These are phyloP conservation scores for Entomortierella beljakovae DNA, from an alignment of 192 early-diverging fungal species.

Conservation along the genomic window DNA sequence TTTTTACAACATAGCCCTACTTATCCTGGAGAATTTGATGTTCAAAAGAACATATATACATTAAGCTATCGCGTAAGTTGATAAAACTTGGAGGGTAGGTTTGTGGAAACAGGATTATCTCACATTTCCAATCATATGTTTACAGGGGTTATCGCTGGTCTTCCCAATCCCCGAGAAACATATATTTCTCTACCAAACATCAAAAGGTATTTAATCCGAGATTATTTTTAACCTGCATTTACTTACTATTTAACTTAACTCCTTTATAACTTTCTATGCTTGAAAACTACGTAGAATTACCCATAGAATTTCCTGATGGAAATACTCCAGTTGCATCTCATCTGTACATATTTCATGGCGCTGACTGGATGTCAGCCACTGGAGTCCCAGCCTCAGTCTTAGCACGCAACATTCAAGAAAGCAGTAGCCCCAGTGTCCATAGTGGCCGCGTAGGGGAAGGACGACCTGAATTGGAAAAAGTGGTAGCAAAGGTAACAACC, in stretches of 20 bases:
- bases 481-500: slow-evolving; percentile 60
- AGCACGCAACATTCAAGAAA: slow-evolving; percentile 41
- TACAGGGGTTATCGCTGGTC: slow-evolving; percentile 74
- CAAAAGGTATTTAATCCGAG: slow-evolving; percentile 52
- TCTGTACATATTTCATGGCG: slow-evolving; percentile 70
- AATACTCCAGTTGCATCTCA: slow-evolving; percentile 75
- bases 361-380: slow-evolving; percentile 61
- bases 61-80: slow-evolving; percentile 75
- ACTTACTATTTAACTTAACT: not conserved
- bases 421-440: slow-evolving; percentile 38
- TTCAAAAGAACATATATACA: slow-evolving; percentile 62
- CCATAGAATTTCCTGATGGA: slow-evolving; percentile 78
- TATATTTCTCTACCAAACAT: slow-evolving; percentile 60
- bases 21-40: slow-evolving; percentile 72
- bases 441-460: slow-evolving; percentile 51
- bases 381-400: slow-evolving; percentile 50
- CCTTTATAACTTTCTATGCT: not conserved
- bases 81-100: not conserved
- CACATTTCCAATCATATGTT: not conserved
- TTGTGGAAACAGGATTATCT: not conserved
- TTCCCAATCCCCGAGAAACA: slow-evolving; percentile 76
- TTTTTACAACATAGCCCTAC: slow-evolving; percentile 57
- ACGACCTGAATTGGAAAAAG: slow-evolving; percentile 58
- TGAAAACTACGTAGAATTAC: slow-evolving; percentile 59
- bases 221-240: not conserved